Evolutionary conservation across 1,284 basidiomycete species (phyloP).

Genomic region (Hypsizygus ulmarius): DNA sequence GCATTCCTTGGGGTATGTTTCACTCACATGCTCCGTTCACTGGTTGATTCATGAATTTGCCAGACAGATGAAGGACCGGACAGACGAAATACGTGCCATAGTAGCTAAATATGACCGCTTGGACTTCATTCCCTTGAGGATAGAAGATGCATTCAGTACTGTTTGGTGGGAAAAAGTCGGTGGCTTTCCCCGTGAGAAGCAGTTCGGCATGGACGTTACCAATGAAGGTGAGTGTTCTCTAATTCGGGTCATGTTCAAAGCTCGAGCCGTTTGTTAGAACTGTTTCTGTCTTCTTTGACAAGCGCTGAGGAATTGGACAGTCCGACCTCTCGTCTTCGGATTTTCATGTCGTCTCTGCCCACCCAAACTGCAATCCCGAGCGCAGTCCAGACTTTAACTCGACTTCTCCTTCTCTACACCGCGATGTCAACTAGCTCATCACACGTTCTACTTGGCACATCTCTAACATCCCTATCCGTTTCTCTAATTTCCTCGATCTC

Average conservation of each 20-base stretch:
- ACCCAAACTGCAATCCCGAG: conserved; percentile 72
- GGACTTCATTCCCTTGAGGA: conserved; percentile 56
- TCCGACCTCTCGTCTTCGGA: conserved; percentile 49
- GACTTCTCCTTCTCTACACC: conserved; percentile 69
- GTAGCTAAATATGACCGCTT: conserved; percentile 49
- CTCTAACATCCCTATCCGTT: conserved; percentile 77
- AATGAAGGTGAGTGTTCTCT: conserved; percentile 46
- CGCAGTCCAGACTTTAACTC: conserved; percentile 61
- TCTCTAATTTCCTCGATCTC: conserved; percentile 75
- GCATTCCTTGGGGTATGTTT: conserved; percentile 58
- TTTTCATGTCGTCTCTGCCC: conserved; percentile 70
- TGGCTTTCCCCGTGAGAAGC: conserved; percentile 23
- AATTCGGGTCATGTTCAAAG: background rate
- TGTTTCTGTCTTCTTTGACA: conserved; percentile 26
- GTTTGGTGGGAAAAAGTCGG: conserved; percentile 59
- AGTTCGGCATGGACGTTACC: conserved; percentile 43
- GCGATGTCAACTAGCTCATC: conserved; percentile 59
- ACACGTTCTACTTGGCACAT: conserved; percentile 80
- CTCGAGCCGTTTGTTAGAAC: conserved; percentile 17
- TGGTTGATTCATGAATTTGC: conserved; percentile 16
- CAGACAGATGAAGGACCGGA: conserved; percentile 53
- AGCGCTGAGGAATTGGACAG: conserved; percentile 13
- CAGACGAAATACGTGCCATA: conserved; percentile 45
- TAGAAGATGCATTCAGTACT: conserved; percentile 73
- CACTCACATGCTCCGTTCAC: conserved; percentile 3